Conservation (phyloP, 768 basidiomycete genomes). For the Strobilomyces confusus region DNA sequence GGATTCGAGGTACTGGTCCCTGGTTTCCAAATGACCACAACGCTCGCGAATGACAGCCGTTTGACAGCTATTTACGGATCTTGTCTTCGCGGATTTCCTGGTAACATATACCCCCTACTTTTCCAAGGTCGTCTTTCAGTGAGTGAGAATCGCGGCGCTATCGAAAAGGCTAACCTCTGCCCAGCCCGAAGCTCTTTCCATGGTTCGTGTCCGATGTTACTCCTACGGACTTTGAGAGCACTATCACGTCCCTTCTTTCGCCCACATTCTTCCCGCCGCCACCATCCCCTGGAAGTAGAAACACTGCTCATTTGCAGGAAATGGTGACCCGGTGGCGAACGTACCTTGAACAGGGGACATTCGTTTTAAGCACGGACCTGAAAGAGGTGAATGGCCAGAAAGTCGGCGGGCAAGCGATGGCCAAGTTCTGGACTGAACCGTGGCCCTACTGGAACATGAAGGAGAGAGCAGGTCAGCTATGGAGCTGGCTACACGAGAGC, state of each 20-base stretch:
- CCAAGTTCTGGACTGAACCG: slow-evolving; percentile 70
- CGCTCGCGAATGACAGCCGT: background rate
- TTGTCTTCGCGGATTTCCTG: slow-evolving; percentile 91
- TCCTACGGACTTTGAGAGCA: slow-evolving; percentile 71
- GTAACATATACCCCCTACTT: slow-evolving; percentile 86
- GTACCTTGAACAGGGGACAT: slow-evolving; percentile 68
- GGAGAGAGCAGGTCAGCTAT: slow-evolving; percentile 46
- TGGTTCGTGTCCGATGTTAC: slow-evolving; percentile 98
- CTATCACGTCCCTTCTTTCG: slow-evolving; percentile 54
- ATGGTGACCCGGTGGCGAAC: slow-evolving; percentile 70
- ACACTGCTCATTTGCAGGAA: slow-evolving; percentile 42
- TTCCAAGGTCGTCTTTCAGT: slow-evolving; percentile 88
- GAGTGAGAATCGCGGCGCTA: slow-evolving; percentile 21
- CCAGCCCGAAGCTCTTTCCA: slow-evolving; percentile 87
- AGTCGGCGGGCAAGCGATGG: slow-evolving; percentile 22
- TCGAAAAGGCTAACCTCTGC: slow-evolving; percentile 10
- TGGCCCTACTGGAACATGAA: slow-evolving; percentile 77
- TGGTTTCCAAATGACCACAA: background rate
- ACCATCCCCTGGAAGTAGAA: slow-evolving; percentile 22
- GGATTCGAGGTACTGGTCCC: slow-evolving; percentile 73
- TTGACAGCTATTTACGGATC: slow-evolving; percentile 80
- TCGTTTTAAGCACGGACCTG: slow-evolving; percentile 51
- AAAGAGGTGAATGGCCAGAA: slow-evolving; percentile 28
- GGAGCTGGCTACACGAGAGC: slow-evolving; percentile 47
- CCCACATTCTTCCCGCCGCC: slow-evolving; percentile 52